Percentiles rank a stretch among this genome's conserved stretches.
Conservation (phyloP, 371 early-diverging fungal species). For the Rhizopus sp. region DNA sequence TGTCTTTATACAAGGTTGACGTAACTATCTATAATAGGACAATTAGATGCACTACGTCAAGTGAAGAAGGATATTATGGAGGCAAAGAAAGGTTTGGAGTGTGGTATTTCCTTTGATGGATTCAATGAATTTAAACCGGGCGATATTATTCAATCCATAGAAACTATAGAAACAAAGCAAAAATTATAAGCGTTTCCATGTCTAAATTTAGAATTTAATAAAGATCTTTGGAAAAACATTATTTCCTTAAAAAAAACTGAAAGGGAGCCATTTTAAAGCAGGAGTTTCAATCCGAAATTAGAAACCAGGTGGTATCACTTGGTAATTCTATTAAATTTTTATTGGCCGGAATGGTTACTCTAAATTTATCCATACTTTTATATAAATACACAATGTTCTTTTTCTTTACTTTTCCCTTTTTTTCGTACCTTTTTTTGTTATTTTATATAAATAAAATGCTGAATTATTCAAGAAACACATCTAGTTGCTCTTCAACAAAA, state of each 20-base stretch:
- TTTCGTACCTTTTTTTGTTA: background rate
- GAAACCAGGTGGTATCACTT: slow-evolving; percentile 19
- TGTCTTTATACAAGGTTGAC: background rate
- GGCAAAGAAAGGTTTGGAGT: slow-evolving; percentile 89
- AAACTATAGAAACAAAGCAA: slow-evolving; percentile 58
- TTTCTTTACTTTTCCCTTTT: background rate
- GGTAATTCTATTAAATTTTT: background rate
- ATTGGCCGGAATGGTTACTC: slow-evolving; percentile 13
- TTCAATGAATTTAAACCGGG: slow-evolving; percentile 76
- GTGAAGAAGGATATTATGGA: slow-evolving; percentile 89
- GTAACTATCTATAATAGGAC: slow-evolving; percentile 33
- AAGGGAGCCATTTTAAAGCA: background rate
- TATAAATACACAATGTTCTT: slow-evolving; percentile 16
- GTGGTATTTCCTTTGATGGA: slow-evolving; percentile 87
- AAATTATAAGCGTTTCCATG: slow-evolving; percentile 24
- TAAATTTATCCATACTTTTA: slow-evolving; percentile 3
- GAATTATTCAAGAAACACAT: slow-evolving; percentile 5
- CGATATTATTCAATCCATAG: slow-evolving; percentile 77
- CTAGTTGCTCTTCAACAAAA: slow-evolving; percentile 16
- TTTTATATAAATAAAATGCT: slow-evolving; percentile 3
- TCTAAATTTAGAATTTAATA: slow-evolving; percentile 3
- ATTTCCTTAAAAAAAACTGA: slow-evolving; percentile 3
- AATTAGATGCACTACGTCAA: slow-evolving; percentile 68
- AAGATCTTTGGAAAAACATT: slow-evolving; percentile 2
- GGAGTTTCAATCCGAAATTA: background rate